Base-by-base conservation (phyloP, 2,329 filamentous ascomycete species). In the Xylariomycetidae sp. region DNA sequence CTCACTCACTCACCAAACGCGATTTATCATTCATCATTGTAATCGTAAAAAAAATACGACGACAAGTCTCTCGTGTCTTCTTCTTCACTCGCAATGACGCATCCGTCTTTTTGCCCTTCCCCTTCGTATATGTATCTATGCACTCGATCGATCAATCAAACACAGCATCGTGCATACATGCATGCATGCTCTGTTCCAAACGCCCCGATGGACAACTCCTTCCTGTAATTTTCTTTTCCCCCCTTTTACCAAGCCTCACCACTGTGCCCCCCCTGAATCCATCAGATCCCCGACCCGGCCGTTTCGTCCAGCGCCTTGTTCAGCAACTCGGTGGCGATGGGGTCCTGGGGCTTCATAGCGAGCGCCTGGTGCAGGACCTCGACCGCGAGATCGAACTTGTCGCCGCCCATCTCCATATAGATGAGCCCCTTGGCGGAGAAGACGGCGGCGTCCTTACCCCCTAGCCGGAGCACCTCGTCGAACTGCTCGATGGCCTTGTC, bases 341-440 rank as follows among this genome's bases (percentile, higher is more conserved):
- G 79, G 51, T 92, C 86, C 59, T 92, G 86, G 0, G 86, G 83
- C 20, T 77, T 74, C 15, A 90, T 79, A 0, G 85, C 83, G 12
- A 92, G 69, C 2, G 86, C 86, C 58, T 96, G 86, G 48, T 97
- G 92, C 16, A 97, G 67, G 3, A 87, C 80, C 8, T 82, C 72
- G 4, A 92, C 81, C 1, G 90, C 90, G 28, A 94, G 84, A 49
- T 84, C 83, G 0, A 79, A 76, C 31, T 77, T 72, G 12, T 77
- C 42, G 20, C 20, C 8, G 20, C 48, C 79, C 46, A 88, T 70
- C 50, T 95, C 88, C 46, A 97, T 73, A 34, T 90, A 70, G 10
- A 94, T 83, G 12, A 97, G 68, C 0, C 87, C 90, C 51, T 94
- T 90, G 9, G 88, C 82, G 30, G 79, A 77, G 54, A 94, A 92